Evolutionary conservation across 352 stramenopile species (phyloP).

Genomic region (Saprolegnia parasitica): DNA sequence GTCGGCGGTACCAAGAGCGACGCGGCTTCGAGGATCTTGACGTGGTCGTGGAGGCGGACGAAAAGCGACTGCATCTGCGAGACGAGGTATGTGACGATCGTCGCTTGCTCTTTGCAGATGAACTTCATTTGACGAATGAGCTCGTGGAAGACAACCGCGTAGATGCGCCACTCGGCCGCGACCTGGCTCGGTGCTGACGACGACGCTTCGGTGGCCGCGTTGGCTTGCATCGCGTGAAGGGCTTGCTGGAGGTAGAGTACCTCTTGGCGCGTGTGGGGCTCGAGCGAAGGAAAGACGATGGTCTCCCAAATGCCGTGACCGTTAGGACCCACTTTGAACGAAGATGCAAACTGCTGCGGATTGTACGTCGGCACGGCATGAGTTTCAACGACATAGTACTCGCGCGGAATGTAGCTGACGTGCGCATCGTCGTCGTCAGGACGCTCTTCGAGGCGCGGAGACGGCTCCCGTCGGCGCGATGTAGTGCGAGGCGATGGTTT

Average conservation of each 20-base stretch:
- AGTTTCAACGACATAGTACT: conserved; percentile 77
- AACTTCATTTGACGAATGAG: conserved; percentile 66
- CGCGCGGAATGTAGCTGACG: conserved; percentile 46
- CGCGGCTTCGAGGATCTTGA: neutral
- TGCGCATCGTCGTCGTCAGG: neutral
- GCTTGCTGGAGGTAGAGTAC: conserved; percentile 59
- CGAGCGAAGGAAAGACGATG: conserved; percentile 62
- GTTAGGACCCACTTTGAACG: conserved; percentile 30
- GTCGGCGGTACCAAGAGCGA: neutral
- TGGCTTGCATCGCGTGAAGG: conserved; percentile 48
- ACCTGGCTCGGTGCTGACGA: conserved; percentile 40
- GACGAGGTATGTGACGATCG: neutral
- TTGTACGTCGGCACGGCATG: conserved; percentile 47
- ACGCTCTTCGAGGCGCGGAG: neutral
- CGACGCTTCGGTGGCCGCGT: neutral
- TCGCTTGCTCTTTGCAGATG: conserved; percentile 71
- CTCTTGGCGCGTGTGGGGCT: conserved; percentile 59
- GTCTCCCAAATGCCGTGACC: conserved; percentile 50
- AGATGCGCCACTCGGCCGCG: conserved; percentile 51
- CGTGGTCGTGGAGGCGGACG: neutral
- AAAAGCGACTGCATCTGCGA: neutral
- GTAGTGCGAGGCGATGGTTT: neutral
- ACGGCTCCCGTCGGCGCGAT: neutral
- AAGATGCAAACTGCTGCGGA: conserved; percentile 55
- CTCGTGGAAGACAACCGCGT: conserved; percentile 74